These are phyloP conservation scores for Candida suzukii DNA, from an alignment of 805 yeast species.

Conservation along the genomic window DNA sequence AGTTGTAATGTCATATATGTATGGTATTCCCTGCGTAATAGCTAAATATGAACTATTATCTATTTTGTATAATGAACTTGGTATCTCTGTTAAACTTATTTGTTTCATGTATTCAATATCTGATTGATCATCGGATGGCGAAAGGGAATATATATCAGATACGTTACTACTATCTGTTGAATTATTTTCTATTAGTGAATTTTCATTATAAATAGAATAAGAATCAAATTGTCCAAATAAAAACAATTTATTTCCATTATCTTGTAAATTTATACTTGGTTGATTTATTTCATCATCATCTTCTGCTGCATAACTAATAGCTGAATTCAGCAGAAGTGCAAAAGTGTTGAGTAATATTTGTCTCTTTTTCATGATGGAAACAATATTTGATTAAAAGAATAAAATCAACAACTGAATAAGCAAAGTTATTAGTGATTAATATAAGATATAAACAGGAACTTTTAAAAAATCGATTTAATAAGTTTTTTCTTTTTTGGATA, in stretches of 20 bases:
- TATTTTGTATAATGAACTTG: slow-evolving; percentile 3
- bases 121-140: slow-evolving; percentile 7
- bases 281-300: slow-evolving; percentile 4
- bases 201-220: slow-evolving; percentile 14
- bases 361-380: no score
- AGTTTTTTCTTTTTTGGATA: no score
- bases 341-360: no score
- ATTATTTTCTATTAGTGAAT: slow-evolving; percentile 15
- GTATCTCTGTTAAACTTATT: not conserved
- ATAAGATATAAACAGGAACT: no score
- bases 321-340: no score
- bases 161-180: slow-evolving; percentile 1
- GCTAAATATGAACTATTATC: slow-evolving; percentile 13
- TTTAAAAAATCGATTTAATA: no score
- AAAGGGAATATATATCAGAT: slow-evolving; percentile 9
- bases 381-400: no score
- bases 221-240: slow-evolving; percentile 23
- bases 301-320: no score
- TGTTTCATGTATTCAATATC: not conserved
- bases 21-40: slow-evolving; percentile 19
- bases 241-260: slow-evolving; percentile 11
- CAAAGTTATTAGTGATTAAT: no score
- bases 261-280: slow-evolving; percentile 8
- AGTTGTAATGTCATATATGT: slow-evolving; percentile 8
- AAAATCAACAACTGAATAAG: no score